Conservation (phyloP, 1,284 basidiomycete genomes). For the Marasmius fiardii region DNA sequence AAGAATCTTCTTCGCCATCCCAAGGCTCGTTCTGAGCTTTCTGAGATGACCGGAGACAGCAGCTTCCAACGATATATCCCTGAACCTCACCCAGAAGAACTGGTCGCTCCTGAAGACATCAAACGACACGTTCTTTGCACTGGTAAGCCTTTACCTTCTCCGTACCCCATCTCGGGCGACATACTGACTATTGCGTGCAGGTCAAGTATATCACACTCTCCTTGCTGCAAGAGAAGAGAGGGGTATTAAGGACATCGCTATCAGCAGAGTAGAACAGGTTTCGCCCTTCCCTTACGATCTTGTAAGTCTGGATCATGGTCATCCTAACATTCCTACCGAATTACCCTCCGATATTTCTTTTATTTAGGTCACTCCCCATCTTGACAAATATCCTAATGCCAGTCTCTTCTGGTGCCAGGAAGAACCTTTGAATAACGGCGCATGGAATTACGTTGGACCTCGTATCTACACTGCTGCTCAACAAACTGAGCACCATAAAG, state of each 20-base stretch:
- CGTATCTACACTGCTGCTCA: constrained; percentile 81
- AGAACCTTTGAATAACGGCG: constrained; percentile 91
- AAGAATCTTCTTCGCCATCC: constrained; percentile 95
- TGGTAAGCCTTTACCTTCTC: constrained; percentile 34
- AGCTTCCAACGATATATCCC: constrained; percentile 93
- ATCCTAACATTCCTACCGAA: not conserved
- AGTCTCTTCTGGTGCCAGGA: constrained; percentile 89
- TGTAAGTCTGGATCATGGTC: constrained; percentile 35
- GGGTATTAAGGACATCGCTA: constrained; percentile 90
- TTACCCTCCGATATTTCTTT: constrained; percentile 9
- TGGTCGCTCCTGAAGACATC: constrained; percentile 85
- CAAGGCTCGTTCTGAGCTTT: constrained; percentile 80
- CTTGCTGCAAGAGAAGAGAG: constrained; percentile 86
- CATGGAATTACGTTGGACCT: constrained; percentile 91
- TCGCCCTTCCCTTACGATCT: constrained; percentile 96
- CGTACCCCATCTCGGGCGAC: constrained; percentile 4
- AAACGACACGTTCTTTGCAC: constrained; percentile 89
- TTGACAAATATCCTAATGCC: constrained; percentile 96
- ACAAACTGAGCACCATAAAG: constrained; percentile 87
- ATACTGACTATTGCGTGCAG: constrained; percentile 31
- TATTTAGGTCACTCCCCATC: constrained; percentile 73
- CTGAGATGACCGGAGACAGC: constrained; percentile 88
- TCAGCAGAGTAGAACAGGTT: constrained; percentile 92
- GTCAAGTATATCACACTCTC: constrained; percentile 93
- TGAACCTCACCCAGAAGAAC: constrained; percentile 68